Base-by-base conservation (phyloP, 169 alveolate genomes). In the Plasmodium knowlesi region DNA sequence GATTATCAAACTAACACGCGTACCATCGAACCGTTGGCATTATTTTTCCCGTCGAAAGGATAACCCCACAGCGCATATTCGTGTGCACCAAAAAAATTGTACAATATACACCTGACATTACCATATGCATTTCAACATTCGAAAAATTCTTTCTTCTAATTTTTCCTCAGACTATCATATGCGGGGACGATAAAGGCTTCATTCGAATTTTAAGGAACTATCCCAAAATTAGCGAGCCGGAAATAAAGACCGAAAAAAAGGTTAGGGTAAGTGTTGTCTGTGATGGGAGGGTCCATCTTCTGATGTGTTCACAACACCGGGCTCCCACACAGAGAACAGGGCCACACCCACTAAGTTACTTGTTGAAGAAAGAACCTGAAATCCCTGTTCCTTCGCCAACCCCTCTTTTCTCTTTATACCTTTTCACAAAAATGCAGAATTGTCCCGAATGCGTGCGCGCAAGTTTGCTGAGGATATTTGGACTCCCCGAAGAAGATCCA, bases 171-270 rank as follows among this genome's bases (percentile, higher is more conserved):
- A 88, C 93, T 3, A 76, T 88, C n/a, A 76, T 88, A 61, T 88
- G 93, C 28, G 93, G 93, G 12, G 93, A 88, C 53, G 88, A 88
- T 61, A 76, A 88, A 50, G 93, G 93, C 9, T 74, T 88, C 70
- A 46, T 88, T 2, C 73, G 93, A 9, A 88, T 88, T 78, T 78
- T 88, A 78, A 88, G 93, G 61, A 88, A 88, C 73, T 78, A 88
- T n/a, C 93, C 93, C 16, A 88, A 88, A 78, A 78, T 54, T 88
- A 85, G 70, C 30, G 93, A 88, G 12, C 78, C 80, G 28, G 93
- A 53, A 50, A 88, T 88, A 73, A 85, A 32, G 67, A 53, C 25
- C 25, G 57, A 41, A 43, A 53, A 85, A 19, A 12, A 61, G 2
- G 34, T 61, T 61, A 61, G 25, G 25, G 54, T 82, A 34, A 57